Evolutionary conservation across 2,329 filamentous ascomycete genomes (phyloP).

Genomic region (Aaosphaeria pasadenensis): DNA sequence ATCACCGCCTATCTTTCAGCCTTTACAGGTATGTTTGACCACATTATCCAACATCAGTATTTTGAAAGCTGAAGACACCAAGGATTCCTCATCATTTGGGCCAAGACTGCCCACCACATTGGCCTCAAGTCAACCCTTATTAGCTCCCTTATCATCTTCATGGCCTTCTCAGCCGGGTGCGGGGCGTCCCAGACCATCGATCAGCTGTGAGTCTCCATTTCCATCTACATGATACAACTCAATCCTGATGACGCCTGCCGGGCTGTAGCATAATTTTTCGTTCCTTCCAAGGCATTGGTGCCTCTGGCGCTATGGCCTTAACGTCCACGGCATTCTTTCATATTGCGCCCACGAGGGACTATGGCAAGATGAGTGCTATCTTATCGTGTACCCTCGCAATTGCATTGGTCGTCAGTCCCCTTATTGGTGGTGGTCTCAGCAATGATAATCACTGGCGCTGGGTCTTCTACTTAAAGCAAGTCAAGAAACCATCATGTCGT

Average conservation of each 20-base stretch:
- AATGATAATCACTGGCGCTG: conserved; percentile 54
- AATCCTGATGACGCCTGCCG: neutral
- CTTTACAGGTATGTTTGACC: conserved; percentile 22
- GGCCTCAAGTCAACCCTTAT: conserved; percentile 24
- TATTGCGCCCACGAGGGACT: conserved; percentile 12
- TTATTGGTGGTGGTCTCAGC: conserved; percentile 48
- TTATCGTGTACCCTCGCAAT: neutral
- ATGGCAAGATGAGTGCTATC: neutral
- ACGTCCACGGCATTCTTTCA: conserved; percentile 24
- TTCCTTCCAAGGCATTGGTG: conserved; percentile 31
- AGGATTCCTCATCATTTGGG: too few species aligned
- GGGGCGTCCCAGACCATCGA: conserved; percentile 24
- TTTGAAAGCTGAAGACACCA: too few species aligned
- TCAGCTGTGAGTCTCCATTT: conserved; percentile 15
- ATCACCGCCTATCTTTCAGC: conserved; percentile 31
- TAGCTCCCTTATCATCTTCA: conserved; percentile 19
- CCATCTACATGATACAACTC: neutral
- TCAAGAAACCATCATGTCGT: neutral
- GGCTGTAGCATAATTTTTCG: conserved; percentile 23
- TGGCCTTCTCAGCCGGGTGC: conserved; percentile 28
- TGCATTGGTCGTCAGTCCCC: conserved; percentile 33
- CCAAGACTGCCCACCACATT: conserved; percentile 7
- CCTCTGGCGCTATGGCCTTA: conserved; percentile 22
- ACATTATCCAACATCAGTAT: too few species aligned
- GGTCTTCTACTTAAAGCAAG: conserved; percentile 58